Evolutionary conservation across 805 yeast genomes (phyloP).

Genomic region (Ogataea henricii): DNA sequence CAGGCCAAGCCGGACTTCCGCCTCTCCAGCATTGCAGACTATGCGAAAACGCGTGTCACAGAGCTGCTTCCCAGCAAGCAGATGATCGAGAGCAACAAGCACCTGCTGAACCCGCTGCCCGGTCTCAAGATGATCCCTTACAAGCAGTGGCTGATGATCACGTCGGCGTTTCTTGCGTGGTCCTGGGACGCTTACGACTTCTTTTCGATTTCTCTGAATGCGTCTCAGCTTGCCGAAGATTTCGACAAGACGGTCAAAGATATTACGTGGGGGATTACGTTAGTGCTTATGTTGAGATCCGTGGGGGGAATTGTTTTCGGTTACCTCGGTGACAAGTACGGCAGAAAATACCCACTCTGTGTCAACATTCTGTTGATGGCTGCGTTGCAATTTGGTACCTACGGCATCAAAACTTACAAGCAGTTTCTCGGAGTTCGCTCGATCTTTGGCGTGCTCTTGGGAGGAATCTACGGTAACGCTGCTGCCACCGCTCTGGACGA

Average conservation of each 20-base stretch:
- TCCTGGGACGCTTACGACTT: constrained; percentile 69
- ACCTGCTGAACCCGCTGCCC: constrained; percentile 63
- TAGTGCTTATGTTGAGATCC: constrained; percentile 68
- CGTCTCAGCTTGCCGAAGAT: constrained; percentile 45
- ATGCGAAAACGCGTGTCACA: constrained; percentile 48
- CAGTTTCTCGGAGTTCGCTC: constrained; percentile 67
- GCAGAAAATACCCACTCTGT: constrained; percentile 61
- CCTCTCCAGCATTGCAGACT: constrained; percentile 34
- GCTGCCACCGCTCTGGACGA: constrained; percentile 57
- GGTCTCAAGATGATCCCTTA: constrained; percentile 49
- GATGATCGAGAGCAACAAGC: constrained; percentile 37
- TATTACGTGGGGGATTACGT: constrained; percentile 66
- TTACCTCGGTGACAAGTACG: constrained; percentile 57
- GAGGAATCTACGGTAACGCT: constrained; percentile 57
- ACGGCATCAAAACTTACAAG: constrained; percentile 55
- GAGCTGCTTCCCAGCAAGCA: constrained; percentile 51
- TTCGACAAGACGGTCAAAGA: constrained; percentile 49
- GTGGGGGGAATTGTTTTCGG: constrained; percentile 69
- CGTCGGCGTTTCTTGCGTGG: constrained; percentile 59
- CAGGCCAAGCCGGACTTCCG: constrained; percentile 33
- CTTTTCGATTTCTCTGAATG: constrained; percentile 57
- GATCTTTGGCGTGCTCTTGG: constrained; percentile 60
- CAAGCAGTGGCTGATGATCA: constrained; percentile 58
- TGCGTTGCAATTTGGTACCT: constrained; percentile 62
- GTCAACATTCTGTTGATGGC: constrained; percentile 48